Base-by-base conservation (phyloP, 768 basidiomycete genomes). In the Boletus edulis region DNA sequence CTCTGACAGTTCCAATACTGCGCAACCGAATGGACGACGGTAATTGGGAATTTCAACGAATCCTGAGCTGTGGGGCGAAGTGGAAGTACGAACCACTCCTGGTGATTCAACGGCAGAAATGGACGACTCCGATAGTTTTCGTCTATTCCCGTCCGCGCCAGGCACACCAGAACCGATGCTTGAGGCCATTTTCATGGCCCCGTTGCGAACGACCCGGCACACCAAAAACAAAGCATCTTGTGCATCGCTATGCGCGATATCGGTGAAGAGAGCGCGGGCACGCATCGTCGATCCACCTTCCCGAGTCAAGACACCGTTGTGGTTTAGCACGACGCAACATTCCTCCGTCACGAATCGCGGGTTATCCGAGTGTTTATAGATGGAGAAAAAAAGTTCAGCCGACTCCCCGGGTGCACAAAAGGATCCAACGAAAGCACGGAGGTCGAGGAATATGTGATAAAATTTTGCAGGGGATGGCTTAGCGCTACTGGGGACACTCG, bases 21-120 rank as follows among this genome's bases (percentile, higher is more conserved):
- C 96, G 66, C 94, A 97, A n/a, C 94, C 96, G 66, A 98, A 94
- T 0, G 96, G 96, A 48, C 96, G 77, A 37, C 96, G 82, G 64
- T 88, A 89, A 51, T 81, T 80, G 24, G 71, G 58, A n/a, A 63
- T 53, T 11, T 82, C 82, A 24, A 45, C 58, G 47, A 40, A 65
- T 54, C 57, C 67, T 62, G 44, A 64, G 49, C 64, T 57, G 50
- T 71, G 70, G 38, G 66, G 62, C 42, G 65, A 55, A 18, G 55
- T 27, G 6, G 65, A 42, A 29, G 47, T 29, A 37, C 62, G 65
- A 29, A 46, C 34, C 17, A 49, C 38, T 13, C 66, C 63, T 22
- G 70, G 56, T 40, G 76, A 72, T 11, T 75, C 70, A 31, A 74
- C 50, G n/a, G 70, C 73, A 46, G 72, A 64, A 43, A 72, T 57